These are phyloP conservation scores for Neurospora intermedia DNA, from an alignment of 495 filamentous ascomycete genomes.

Conservation along the genomic window DNA sequence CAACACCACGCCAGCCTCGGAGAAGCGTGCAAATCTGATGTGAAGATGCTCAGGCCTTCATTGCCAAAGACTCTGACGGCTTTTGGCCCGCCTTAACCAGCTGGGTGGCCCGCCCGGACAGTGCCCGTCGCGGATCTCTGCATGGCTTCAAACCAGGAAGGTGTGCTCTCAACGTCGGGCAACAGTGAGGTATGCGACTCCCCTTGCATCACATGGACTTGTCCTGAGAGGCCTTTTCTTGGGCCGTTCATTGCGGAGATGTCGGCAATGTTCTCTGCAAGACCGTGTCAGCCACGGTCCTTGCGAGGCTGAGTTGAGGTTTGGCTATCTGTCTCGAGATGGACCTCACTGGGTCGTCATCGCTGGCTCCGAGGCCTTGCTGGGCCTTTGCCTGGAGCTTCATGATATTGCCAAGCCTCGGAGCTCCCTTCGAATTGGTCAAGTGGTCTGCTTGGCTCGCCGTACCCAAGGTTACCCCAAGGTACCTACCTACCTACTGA, in stretches of 20 bases:
- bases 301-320: neutral
- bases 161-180: neutral
- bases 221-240: neutral
- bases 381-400: neutral
- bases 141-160: neutral
- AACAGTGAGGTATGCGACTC: conserved; percentile 12
- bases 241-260: conserved; percentile 1
- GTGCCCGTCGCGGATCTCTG: conserved; percentile 1
- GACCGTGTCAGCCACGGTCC: neutral
- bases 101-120: conserved; percentile 3
- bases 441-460: conserved; percentile 6
- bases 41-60: conserved; percentile 3
- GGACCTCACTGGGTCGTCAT: neutral
- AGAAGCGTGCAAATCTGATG: conserved; percentile 1
- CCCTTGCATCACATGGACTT: conserved; percentile 1
- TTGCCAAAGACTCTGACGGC: conserved; percentile 2
- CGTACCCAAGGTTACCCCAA: conserved; percentile 1
- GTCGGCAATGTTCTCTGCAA: neutral
- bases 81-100: conserved; percentile 7
- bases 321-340: neutral
- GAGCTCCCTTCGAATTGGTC: conserved; percentile 3
- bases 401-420: neutral
- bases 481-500: neutral
- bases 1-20: conserved; percentile 8
- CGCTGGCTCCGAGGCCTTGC: neutral